Conservation (phyloP, 2,329 filamentous ascomycete genomes). For the Hymenoscyphus salicellus region DNA sequence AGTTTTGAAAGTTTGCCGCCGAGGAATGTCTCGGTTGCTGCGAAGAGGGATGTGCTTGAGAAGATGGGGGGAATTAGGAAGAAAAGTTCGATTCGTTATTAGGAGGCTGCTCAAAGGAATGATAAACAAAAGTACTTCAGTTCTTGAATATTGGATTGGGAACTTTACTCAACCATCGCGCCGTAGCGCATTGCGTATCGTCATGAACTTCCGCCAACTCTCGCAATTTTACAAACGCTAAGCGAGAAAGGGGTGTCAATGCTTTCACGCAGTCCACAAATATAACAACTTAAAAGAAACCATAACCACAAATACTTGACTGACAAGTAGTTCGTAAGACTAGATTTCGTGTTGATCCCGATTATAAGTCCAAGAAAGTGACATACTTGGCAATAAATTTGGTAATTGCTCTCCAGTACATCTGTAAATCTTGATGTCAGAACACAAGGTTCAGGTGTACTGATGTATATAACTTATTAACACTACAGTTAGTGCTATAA, state of each 20-base stretch:
- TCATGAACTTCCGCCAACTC: neutral
- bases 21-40: constrained; percentile 2
- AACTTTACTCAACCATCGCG: neutral
- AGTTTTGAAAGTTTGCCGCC: constrained; percentile 16
- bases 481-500: too few species aligned
- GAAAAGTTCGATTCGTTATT: neutral
- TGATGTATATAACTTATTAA: too few species aligned
- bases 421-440: too few species aligned
- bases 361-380: too few species aligned
- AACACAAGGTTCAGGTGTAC: too few species aligned
- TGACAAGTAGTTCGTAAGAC: too few species aligned
- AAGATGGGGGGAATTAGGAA: neutral
- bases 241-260: neutral
- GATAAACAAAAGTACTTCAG: neutral
- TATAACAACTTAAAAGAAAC: too few species aligned
- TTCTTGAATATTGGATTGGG: neutral
- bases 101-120: neutral
- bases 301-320: too few species aligned
- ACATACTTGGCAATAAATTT: too few species aligned
- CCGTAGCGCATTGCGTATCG: neutral
- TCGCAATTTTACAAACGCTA: neutral
- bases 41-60: constrained; percentile 1
- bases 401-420: too few species aligned
- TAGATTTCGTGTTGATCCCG: too few species aligned
- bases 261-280: too few species aligned